A percentile compares a stretch with the other conserved stretches of the same genome.
Evolutionary conservation across 108 stramenopile genomes (phyloP).

Genomic region (Nitzschia inconspicua): DNA sequence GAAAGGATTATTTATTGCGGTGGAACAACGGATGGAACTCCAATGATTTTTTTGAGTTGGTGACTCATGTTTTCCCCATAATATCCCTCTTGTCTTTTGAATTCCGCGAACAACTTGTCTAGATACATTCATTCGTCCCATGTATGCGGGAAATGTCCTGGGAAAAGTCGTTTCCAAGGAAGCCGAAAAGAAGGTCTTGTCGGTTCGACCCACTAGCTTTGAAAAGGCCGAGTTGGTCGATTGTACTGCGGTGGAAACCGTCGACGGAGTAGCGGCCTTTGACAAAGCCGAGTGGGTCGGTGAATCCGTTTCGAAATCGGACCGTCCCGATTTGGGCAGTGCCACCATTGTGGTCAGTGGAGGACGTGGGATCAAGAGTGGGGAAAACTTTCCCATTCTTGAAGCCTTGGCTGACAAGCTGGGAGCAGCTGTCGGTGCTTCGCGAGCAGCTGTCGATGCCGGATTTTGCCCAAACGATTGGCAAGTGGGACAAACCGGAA

Average conservation of each 20-base stretch:
- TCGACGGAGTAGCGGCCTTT: slow-evolving; percentile 46
- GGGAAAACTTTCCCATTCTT: slow-evolving; percentile 94
- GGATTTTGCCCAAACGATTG: slow-evolving; percentile 97
- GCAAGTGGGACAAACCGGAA: slow-evolving; percentile 99
- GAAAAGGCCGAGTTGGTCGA: slow-evolving; percentile 88
- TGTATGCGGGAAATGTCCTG: slow-evolving; percentile 99
- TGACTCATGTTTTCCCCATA: background rate
- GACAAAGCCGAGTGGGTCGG: slow-evolving; percentile 59
- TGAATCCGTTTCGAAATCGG: slow-evolving; percentile 77
- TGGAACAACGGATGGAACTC: too few relatives aligned
- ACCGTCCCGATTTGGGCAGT: slow-evolving; percentile 90
- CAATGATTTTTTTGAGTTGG: slow-evolving; percentile 1
- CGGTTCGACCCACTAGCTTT: slow-evolving; percentile 94
- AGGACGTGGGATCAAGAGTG: slow-evolving; percentile 95
- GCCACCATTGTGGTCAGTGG: slow-evolving; percentile 94
- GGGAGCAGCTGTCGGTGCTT: slow-evolving; percentile 91
- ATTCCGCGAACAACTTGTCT: too few relatives aligned
- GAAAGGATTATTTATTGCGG: background rate
- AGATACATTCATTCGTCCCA: slow-evolving; percentile 93
- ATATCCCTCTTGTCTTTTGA: too few relatives aligned
- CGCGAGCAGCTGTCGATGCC: slow-evolving; percentile 97
- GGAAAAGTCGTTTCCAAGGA: slow-evolving; percentile 82
- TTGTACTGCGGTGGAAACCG: slow-evolving; percentile 51
- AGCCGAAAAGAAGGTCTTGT: slow-evolving; percentile 69
- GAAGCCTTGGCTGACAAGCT: slow-evolving; percentile 95